These are phyloP conservation scores for Thuidium tamariscinum DNA, from an alignment of 225 moss, liverwort and hornwort species.

Conservation along the genomic window DNA sequence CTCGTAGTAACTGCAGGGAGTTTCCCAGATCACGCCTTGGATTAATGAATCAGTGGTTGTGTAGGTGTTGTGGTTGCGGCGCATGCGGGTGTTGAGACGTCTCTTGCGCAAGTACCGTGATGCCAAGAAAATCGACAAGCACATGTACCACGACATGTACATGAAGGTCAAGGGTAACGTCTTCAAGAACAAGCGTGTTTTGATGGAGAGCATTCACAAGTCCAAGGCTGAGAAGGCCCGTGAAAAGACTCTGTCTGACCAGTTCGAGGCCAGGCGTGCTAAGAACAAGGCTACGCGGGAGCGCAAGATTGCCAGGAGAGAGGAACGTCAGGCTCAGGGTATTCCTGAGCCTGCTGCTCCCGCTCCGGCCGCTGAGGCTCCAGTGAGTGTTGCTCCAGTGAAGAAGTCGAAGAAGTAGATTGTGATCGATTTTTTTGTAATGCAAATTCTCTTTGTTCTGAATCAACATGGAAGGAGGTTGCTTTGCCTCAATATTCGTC, in stretches of 20 bases:
- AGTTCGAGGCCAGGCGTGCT: conserved; percentile 82
- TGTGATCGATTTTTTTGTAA: background rate
- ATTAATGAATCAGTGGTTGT: background rate
- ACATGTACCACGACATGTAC: conserved; percentile 95
- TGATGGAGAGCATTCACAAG: conserved; percentile 92
- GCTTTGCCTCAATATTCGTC: background rate
- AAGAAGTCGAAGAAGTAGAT: conserved; percentile 41
- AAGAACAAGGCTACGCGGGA: conserved; percentile 88
- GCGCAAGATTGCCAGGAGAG: conserved; percentile 80
- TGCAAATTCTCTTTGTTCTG: background rate
- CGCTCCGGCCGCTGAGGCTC: conserved; percentile 11
- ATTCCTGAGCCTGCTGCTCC: conserved; percentile 32
- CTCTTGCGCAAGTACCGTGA: conserved; percentile 41
- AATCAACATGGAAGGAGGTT: background rate
- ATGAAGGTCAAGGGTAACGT: conserved; percentile 95
- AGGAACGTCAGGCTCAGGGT: conserved; percentile 78
- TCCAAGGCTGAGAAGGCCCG: conserved; percentile 88
- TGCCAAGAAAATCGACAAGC: conserved; percentile 89
- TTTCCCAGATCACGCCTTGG: background rate
- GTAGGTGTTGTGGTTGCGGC: conserved; percentile 38
- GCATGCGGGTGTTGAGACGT: conserved; percentile 37
- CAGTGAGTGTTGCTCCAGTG: conserved; percentile 16
- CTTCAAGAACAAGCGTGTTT: conserved; percentile 88
- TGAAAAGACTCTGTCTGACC: conserved; percentile 81
- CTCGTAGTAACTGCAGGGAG: too few relatives aligned